Conservation (phyloP, 768 basidiomycete species). For the Suillus subaureus region DNA sequence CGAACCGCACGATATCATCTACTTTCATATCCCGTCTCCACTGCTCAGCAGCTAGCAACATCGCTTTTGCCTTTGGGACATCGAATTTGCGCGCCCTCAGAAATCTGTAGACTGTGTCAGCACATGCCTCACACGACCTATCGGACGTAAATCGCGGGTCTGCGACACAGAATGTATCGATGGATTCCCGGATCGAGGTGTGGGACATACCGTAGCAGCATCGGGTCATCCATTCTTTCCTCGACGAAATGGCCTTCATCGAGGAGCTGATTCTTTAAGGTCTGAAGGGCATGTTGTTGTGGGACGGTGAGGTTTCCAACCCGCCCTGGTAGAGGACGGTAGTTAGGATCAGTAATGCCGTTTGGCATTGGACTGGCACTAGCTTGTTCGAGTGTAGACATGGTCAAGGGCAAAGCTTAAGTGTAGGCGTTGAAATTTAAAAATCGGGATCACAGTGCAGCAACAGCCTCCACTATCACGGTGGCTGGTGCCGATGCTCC, state of each 20-base stretch:
- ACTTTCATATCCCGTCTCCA: constrained; percentile 90
- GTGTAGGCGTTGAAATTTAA: not conserved
- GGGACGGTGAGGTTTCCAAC: constrained; percentile 72
- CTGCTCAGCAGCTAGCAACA: constrained; percentile 80
- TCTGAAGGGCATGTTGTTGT: constrained; percentile 68
- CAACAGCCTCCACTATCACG: not conserved
- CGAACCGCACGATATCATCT: constrained; percentile 71
- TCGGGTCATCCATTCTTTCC: constrained; percentile 70
- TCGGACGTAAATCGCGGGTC: constrained; percentile 18
- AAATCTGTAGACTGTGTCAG: constrained; percentile 55
- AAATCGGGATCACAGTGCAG: constrained; percentile 2
- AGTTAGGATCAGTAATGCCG: constrained; percentile 65
- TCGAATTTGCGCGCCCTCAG: constrained; percentile 94
- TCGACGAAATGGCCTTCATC: constrained; percentile 62
- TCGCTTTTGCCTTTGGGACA: constrained; percentile 74
- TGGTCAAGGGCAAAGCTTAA: constrained; percentile 20
- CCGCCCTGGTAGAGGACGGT: constrained; percentile 69
- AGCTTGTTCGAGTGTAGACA: constrained; percentile 39
- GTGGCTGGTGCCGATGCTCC: not conserved
- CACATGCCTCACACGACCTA: constrained; percentile 9
- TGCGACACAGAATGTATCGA: constrained; percentile 7
- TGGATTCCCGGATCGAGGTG: not conserved
- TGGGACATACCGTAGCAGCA: constrained; percentile 58
- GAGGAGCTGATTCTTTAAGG: constrained; percentile 65
- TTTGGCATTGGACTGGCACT: constrained; percentile 58